Percentiles rank a stretch among this genome's conserved stretches.
Evolutionary conservation across 306 rosid species (phyloP).

Genomic region (Lathyrus oleraceus): DNA sequence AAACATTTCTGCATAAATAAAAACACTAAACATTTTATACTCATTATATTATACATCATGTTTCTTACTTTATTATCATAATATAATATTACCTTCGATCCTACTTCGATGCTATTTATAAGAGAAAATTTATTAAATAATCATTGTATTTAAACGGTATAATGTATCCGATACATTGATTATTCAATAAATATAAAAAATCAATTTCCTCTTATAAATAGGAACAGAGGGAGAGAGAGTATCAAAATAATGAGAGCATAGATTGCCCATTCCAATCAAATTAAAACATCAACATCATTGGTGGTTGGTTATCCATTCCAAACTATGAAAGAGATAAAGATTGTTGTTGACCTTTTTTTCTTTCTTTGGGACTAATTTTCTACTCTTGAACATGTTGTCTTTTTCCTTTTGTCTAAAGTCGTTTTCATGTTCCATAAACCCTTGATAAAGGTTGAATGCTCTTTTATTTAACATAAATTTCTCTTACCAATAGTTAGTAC

Average conservation of each 20-base stretch:
- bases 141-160: too few species aligned
- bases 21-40: background rate
- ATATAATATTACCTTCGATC: too few species aligned
- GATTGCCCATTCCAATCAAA: too few species aligned
- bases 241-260: background rate
- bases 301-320: constrained; percentile 15
- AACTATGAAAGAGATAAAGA: constrained; percentile 6
- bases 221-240: too few species aligned
- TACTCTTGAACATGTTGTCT: constrained; percentile 3
- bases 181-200: too few species aligned
- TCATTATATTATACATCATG: background rate
- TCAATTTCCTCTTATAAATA: too few species aligned
- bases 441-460: constrained; percentile 1
- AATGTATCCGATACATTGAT: too few species aligned
- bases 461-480: constrained; percentile 19
- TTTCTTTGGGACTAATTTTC: constrained; percentile 5
- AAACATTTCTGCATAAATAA: constrained; percentile 40
- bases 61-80: background rate
- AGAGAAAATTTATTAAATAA: too few species aligned
- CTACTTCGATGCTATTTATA: too few species aligned
- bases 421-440: constrained; percentile 26
- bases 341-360: constrained; percentile 6
- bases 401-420: constrained; percentile 9
- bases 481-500: constrained; percentile 25
- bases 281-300: constrained; percentile 30